Conservation (phyloP, 140 eudicot species). For the Stevia rebaudiana region DNA sequence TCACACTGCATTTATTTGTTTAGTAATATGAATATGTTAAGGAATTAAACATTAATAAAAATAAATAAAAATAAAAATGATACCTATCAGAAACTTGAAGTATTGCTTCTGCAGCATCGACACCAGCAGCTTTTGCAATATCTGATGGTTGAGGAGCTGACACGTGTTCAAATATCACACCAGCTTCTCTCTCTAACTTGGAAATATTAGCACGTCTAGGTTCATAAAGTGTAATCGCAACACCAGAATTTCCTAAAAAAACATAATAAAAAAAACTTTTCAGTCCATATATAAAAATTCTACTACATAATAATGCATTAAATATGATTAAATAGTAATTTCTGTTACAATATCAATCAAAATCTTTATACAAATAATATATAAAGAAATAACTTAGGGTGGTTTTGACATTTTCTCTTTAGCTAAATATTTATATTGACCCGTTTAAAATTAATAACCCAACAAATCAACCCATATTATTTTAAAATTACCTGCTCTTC, state of each 20-base stretch:
- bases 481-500: constrained; percentile 86
- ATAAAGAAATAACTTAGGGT: too few species aligned
- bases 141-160: constrained; percentile 95
- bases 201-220: constrained; percentile 62
- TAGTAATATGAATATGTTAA: background rate
- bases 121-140: constrained; percentile 90
- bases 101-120: constrained; percentile 75
- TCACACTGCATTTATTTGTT: constrained; percentile 45
- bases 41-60: background rate
- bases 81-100: constrained; percentile 66
- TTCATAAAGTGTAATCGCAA: constrained; percentile 86
- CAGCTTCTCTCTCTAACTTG: constrained; percentile 84
- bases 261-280: too few species aligned
- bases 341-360: too few species aligned
- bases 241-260: constrained; percentile 71
- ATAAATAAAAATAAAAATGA: background rate
- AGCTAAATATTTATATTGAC: too few species aligned
- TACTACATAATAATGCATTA: too few species aligned
- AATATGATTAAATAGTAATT: too few species aligned
- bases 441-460: too few species aligned
- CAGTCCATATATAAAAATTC: too few species aligned
- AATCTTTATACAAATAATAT: too few species aligned
- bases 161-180: constrained; percentile 82
- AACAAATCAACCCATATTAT: too few species aligned
- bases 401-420: too few species aligned